These are phyloP conservation scores for Fermentozyma sake DNA, from an alignment of 1,139 yeast genomes.

Conservation along the genomic window DNA sequence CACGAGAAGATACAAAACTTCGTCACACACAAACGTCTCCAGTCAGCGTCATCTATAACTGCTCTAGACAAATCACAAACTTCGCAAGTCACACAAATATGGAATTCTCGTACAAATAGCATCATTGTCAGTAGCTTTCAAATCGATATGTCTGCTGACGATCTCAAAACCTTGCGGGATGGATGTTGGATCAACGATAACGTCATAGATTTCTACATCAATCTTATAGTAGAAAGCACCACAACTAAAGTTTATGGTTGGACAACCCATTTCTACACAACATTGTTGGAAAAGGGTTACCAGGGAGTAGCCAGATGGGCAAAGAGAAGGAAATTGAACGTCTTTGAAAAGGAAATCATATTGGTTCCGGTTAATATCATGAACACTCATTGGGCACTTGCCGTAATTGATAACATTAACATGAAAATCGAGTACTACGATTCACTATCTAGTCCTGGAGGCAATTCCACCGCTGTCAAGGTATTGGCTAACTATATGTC, in stretches of 20 bases:
- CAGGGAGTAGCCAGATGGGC: conserved; percentile 87
- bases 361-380: conserved; percentile 81
- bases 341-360: conserved; percentile 58
- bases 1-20: conserved; percentile 5
- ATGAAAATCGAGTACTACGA: conserved; percentile 69
- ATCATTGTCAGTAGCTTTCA: conserved; percentile 26
- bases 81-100: conserved; percentile 17
- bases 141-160: conserved; percentile 62
- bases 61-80: conserved; percentile 12
- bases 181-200: conserved; percentile 88
- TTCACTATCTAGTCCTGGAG: conserved; percentile 54
- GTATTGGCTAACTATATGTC: conserved; percentile 56
- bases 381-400: conserved; percentile 91
- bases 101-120: conserved; percentile 18
- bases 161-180: conserved; percentile 66
- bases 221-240: conserved; percentile 42
- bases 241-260: conserved; percentile 55
- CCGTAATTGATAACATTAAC: conserved; percentile 62
- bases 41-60: conserved; percentile 7
- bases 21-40: conserved; percentile 6
- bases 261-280: conserved; percentile 84
- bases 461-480: conserved; percentile 53
- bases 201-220: conserved; percentile 77
- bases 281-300: conserved; percentile 69
- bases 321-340: conserved; percentile 69